Evolutionary conservation across 148 eudicot species (phyloP).

Genomic region (Limonium bicolor): DNA sequence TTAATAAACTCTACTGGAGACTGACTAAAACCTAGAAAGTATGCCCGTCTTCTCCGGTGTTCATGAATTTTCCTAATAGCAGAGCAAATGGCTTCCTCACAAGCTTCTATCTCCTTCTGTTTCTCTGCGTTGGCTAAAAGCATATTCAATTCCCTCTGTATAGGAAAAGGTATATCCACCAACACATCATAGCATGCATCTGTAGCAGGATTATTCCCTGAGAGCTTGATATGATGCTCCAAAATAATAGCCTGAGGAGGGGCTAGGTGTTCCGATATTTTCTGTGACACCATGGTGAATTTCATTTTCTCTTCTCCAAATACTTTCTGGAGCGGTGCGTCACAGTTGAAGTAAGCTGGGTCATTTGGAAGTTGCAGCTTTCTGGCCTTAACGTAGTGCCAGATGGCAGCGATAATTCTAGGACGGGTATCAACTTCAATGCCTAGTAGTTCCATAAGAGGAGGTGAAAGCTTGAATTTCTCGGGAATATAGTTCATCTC

Average conservation of each 20-base stretch:
- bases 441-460: constrained; percentile 76
- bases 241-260: constrained; percentile 84
- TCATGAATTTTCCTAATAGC: constrained; percentile 84
- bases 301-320: constrained; percentile 79
- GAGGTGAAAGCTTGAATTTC: constrained; percentile 74
- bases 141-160: constrained; percentile 73
- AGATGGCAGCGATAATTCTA: constrained; percentile 70
- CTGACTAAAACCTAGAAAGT: constrained; percentile 89
- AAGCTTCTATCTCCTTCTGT: constrained; percentile 66
- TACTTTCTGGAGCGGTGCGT: constrained; percentile 68
- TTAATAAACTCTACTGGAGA: constrained; percentile 85
- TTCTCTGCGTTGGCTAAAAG: constrained; percentile 79
- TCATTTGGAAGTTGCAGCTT: constrained; percentile 72
- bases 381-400: constrained; percentile 95
- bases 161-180: constrained; percentile 85
- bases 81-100: constrained; percentile 77
- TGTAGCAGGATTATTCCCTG: constrained; percentile 69
- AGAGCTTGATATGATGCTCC: constrained; percentile 76
- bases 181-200: constrained; percentile 80
- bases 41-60: constrained; percentile 75
- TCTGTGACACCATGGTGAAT: constrained; percentile 73
- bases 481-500: constrained; percentile 84
- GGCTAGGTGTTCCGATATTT: constrained; percentile 56
- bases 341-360: constrained; percentile 77
- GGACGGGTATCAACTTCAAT: constrained; percentile 93